Conservation (phyloP, 371 early-diverging fungal genomes). For the Actinomortierella ambigua region DNA sequence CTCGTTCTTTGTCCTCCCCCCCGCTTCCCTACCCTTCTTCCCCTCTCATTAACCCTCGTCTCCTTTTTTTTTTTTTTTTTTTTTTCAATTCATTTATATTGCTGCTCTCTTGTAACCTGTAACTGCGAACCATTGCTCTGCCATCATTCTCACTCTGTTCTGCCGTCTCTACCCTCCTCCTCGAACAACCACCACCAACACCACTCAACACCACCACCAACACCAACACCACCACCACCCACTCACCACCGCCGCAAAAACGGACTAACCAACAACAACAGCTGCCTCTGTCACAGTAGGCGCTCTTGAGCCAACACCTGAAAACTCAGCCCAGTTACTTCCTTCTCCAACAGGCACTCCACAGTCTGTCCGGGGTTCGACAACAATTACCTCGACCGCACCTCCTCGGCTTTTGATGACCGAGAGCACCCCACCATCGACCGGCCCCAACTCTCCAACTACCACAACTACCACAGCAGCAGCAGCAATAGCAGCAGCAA, state of each 20-base stretch:
- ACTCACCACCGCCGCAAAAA: neutral
- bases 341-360: too few relatives aligned
- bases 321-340: too few relatives aligned
- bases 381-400: too few relatives aligned
- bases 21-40: slow-evolving; percentile 19
- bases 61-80: neutral
- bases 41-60: slow-evolving; percentile 7
- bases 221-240: slow-evolving; percentile 3
- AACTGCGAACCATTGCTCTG: too few relatives aligned
- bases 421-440: too few relatives aligned
- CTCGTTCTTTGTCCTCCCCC: slow-evolving; percentile 12
- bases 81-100: too few relatives aligned
- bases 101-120: too few relatives aligned
- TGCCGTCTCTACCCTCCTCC: neutral
- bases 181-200: slow-evolving; percentile 1
- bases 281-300: slow-evolving; percentile 1
- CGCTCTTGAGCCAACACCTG: neutral
- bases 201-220: neutral
- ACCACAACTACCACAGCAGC: neutral
- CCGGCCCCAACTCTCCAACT: neutral
- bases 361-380: too few relatives aligned
- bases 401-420: too few relatives aligned
- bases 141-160: too few relatives aligned
- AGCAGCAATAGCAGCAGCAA: too few relatives aligned
- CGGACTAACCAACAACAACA: too few relatives aligned